phyloP scores from a whole-genome alignment of 129 eudicot genomes.

The Solidago caesia region DNA sequence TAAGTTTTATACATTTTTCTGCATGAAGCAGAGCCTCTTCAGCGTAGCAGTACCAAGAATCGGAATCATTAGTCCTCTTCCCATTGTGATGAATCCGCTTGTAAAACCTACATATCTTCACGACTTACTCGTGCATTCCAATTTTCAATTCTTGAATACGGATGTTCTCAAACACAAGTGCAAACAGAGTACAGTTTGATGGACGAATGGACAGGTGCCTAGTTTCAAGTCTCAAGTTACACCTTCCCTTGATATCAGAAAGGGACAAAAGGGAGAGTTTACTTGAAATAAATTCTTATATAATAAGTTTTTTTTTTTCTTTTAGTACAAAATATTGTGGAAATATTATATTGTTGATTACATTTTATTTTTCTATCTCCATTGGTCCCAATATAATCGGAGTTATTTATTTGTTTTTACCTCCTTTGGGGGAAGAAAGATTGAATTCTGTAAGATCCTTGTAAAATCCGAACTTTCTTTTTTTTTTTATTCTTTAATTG shows the following conservation, averaged over 20 bases:
- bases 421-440: constrained; percentile 22
- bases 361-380: constrained; percentile 24
- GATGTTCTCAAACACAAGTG: constrained; percentile 39
- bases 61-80: constrained; percentile 16
- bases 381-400: constrained; percentile 15
- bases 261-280: constrained; percentile 34
- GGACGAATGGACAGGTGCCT: constrained; percentile 39
- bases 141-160: constrained; percentile 23
- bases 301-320: constrained; percentile 23
- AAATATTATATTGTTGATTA: constrained; percentile 35
- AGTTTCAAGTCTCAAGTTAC: constrained; percentile 35
- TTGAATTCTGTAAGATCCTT: constrained; percentile 30
- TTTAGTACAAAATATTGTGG: constrained; percentile 37
- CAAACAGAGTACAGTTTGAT: constrained; percentile 36
- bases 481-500: background rate
- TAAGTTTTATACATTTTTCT: constrained; percentile 12
- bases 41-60: constrained; percentile 27
- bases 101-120: constrained; percentile 9
- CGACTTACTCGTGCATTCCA: constrained; percentile 16
- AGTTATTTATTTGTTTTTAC: constrained; percentile 23
- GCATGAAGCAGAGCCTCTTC: constrained; percentile 33
- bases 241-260: constrained; percentile 27
- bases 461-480: constrained; percentile 19
- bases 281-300: constrained; percentile 37
- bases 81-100: background rate